Percentiles rank a stretch among this genome's conserved stretches.
Conservation (phyloP, 208 protist genomes). For the Wallacemonas collosoma region DNA sequence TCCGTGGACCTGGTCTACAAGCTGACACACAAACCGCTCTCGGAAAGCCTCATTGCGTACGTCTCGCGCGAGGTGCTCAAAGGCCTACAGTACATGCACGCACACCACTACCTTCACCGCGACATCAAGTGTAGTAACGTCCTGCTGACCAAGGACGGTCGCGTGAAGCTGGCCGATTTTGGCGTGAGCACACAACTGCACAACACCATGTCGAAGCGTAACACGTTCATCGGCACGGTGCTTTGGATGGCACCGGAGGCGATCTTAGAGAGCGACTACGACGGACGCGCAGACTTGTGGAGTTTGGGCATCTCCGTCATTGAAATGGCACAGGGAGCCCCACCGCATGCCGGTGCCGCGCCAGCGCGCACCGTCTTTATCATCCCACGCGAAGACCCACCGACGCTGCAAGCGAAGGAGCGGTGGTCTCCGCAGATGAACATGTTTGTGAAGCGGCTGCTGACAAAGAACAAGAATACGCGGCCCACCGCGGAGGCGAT, state of each 20-base stretch:
- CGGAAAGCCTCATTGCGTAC: slow-evolving; percentile 88
- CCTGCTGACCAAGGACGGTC: slow-evolving; percentile 84
- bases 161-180: slow-evolving; percentile 94
- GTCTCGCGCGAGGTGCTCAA: slow-evolving; percentile 80
- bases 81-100: slow-evolving; percentile 91
- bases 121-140: slow-evolving; percentile 95
- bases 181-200: slow-evolving; percentile 84
- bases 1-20: slow-evolving; percentile 89
- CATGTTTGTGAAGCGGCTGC: slow-evolving; percentile 74
- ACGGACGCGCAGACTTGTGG: slow-evolving; percentile 95
- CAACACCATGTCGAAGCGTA: slow-evolving; percentile 83
- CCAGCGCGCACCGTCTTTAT: slow-evolving; percentile 68
- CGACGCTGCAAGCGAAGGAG: slow-evolving; percentile 79
- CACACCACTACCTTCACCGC: slow-evolving; percentile 88
- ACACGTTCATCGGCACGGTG: slow-evolving; percentile 91
- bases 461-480: slow-evolving; percentile 76
- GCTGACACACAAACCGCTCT: slow-evolving; percentile 69
- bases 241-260: slow-evolving; percentile 95
- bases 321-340: slow-evolving; percentile 95
- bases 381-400: slow-evolving; percentile 78
- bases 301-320: slow-evolving; percentile 96
- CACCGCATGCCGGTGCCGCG: slow-evolving; percentile 92
- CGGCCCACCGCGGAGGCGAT: slow-evolving; percentile 72
- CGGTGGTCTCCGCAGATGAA: slow-evolving; percentile 89
- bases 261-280: slow-evolving; percentile 91